Base-by-base conservation (phyloP, 352 stramenopile species). In the Bremia lactucae region DNA sequence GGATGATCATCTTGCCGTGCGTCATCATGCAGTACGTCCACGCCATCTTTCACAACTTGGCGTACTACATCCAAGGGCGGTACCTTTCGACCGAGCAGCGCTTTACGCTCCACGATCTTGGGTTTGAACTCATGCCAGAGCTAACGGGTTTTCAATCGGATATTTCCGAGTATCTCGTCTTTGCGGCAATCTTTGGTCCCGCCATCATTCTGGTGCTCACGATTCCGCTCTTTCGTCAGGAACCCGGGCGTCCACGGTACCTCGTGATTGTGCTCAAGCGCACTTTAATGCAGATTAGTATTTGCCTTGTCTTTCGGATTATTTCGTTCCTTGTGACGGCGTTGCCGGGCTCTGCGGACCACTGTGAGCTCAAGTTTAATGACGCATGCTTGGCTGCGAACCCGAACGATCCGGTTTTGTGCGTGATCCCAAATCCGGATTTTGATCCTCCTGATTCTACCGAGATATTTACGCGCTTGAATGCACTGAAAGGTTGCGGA, bases 11-110 rank as follows among this genome's bases (percentile, higher is more conserved):
- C 26, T 29, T 88, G 47, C 76, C 76, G 6, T 88, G 76, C 47
- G 47, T 78, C 42, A 70, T 88, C 71, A 86, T 88, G 72, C 76
- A 88, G 59, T 88, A 92, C 58, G 50, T 77, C 42, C 77, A 89
- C 53, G 72, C 53, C 29, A 55, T 92, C 42, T 89, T 90, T 61
- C 80, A 92, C 61, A 92, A 92, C 62, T 25, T 84, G 31, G 80
- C 80, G 28, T 92, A 92, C 65, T 92, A 74, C 61, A 72, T 92
- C 40, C 80, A 92, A 47, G 71, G 40, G 19, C 38, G 80, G 42
- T 68, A 83, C 42, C 57, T 91, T 6, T 67, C 73, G 16, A 36
- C 54, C 2, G 62, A 72, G 47, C 80, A 92, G 64, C 77, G 80
- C 41, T 78, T 79, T 34, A 63, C 60, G 35, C 66, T 92, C 11